A percentile compares a stretch with the other conserved stretches of the same genome.
Conservation (phyloP, 805 yeast genomes). For the Clavispora vitiphila region DNA sequence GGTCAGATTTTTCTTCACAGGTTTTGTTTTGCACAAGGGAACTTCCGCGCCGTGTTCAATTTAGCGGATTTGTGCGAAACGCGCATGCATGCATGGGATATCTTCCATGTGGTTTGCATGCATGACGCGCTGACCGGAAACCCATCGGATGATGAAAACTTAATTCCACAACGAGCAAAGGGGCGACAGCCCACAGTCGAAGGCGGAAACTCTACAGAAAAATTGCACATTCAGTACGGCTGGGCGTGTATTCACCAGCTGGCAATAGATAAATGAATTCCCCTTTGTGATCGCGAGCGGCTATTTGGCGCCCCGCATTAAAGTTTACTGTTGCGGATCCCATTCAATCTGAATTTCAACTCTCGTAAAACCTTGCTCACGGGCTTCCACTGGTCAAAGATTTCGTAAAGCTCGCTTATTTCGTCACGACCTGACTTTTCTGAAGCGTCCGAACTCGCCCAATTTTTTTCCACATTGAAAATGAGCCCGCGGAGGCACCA, state of each 20-base stretch:
- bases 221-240: too few species aligned
- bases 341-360: constrained; percentile 72
- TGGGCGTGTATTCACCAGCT: too few species aligned
- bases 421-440: constrained; percentile 42
- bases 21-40: neutral
- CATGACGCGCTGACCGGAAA: neutral
- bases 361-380: constrained; percentile 78
- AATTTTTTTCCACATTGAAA: constrained; percentile 51
- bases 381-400: constrained; percentile 86
- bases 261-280: neutral
- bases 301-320: constrained; percentile 8
- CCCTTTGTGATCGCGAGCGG: neutral
- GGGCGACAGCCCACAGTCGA: too few species aligned
- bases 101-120: neutral
- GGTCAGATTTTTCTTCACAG: too few species aligned
- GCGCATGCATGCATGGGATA: neutral
- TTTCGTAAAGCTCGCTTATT: constrained; percentile 54
- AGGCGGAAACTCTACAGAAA: too few species aligned
- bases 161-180: too few species aligned
- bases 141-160: too few species aligned
- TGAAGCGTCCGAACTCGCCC: constrained; percentile 14
- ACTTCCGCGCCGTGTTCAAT: neutral
- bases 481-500: constrained; percentile 84
- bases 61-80: neutral
- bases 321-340: constrained; percentile 38